Percentiles rank a stretch among this genome's conserved stretches.
Conservation (phyloP, 331 rosid species). For the Malus hybrid region DNA sequence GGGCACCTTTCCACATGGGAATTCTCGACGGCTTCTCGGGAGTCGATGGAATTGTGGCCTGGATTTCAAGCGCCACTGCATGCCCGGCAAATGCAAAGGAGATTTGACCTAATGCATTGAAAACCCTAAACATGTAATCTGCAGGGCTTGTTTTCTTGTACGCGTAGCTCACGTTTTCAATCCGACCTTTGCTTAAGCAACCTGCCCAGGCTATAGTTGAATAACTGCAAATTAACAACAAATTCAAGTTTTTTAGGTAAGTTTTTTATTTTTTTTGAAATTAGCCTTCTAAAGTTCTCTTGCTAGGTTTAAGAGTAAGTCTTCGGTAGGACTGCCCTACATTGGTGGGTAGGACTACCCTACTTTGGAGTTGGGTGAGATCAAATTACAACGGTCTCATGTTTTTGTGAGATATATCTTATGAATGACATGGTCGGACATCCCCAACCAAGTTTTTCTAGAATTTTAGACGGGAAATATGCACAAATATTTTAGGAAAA, state of each 20-base stretch:
- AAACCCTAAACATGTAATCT: constrained; percentile 58
- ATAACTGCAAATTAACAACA: constrained; percentile 43
- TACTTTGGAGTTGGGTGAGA: too few relatives aligned
- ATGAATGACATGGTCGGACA: too few relatives aligned
- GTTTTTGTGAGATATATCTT: too few relatives aligned
- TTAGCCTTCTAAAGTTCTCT: too few relatives aligned
- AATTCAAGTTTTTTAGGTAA: neutral
- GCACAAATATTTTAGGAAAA: too few relatives aligned
- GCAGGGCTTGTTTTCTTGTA: constrained; percentile 54
- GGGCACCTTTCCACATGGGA: constrained; percentile 82
- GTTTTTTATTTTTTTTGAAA: too few relatives aligned
- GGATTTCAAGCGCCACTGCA: constrained; percentile 82
- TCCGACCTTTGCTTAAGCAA: constrained; percentile 47
- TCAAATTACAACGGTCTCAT: too few relatives aligned
- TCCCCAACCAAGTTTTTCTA: too few relatives aligned
- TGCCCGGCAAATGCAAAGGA: constrained; percentile 92
- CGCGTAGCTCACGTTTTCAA: constrained; percentile 67
- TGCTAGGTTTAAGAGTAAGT: too few relatives aligned
- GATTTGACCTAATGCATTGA: constrained; percentile 81
- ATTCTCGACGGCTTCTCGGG: constrained; percentile 72
- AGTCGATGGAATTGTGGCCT: constrained; percentile 89
- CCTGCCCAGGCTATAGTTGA: constrained; percentile 91
- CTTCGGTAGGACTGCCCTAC: too few relatives aligned
- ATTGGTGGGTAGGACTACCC: too few relatives aligned
- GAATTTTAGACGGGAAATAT: too few relatives aligned